Conservation (phyloP, 257 asterid genomes). For the Salvia splendens region DNA sequence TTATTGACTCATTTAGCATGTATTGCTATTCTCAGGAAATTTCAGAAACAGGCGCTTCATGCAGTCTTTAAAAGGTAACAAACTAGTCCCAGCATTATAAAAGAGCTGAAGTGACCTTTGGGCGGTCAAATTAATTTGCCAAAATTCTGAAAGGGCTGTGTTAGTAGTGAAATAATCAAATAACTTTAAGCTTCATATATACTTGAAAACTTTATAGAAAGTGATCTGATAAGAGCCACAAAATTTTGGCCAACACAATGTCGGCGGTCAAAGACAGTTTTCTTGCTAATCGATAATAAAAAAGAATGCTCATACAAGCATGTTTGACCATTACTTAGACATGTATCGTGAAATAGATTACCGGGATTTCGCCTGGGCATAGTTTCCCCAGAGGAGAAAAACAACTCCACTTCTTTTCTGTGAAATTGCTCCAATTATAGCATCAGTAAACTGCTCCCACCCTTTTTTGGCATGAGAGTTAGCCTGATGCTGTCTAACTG, state of each 20-base stretch:
- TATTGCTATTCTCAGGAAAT: conserved; percentile 5
- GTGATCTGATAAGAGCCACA: conserved; percentile 10
- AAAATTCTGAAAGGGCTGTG: neutral
- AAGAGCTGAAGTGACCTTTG: neutral
- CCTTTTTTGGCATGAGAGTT: conserved; percentile 95
- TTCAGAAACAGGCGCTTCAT: neutral
- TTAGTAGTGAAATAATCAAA: conserved; percentile 7
- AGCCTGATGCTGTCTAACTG: conserved; percentile 90
- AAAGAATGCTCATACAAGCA: neutral
- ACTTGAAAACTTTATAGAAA: neutral
- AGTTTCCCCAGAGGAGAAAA: conserved; percentile 98
- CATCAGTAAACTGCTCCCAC: conserved; percentile 98
- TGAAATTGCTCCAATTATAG: conserved; percentile 81
- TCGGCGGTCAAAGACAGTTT: neutral
- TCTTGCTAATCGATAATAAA: conserved; percentile 18
- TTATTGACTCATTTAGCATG: neutral
- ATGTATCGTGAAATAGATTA: conserved; percentile 31
- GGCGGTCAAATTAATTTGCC: neutral
- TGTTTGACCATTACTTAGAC: neutral
- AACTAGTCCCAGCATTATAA: neutral
- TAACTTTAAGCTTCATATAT: neutral
- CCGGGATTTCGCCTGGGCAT: conserved; percentile 92
- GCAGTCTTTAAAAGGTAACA: neutral
- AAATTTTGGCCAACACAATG: neutral
- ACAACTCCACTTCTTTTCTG: conserved; percentile 78